A percentile compares a stretch with the other conserved stretches of the same genome.
phyloP scores from a whole-genome alignment of 2,329 filamentous ascomycete species.

The Colletotrichum plurivorum region DNA sequence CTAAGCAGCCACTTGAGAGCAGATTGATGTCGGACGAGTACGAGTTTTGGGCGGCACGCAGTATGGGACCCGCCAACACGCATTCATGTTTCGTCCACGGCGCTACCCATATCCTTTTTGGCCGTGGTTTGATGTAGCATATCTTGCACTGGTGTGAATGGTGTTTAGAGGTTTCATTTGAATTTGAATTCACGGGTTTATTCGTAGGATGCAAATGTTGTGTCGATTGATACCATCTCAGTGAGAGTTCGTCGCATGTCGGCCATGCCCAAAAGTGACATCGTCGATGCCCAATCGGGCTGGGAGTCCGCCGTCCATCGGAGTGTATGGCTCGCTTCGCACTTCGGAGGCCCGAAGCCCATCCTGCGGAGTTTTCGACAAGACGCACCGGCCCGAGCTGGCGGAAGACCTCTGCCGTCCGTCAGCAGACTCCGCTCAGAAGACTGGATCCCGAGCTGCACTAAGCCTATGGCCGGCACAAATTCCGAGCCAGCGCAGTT shows the following conservation, averaged over 20 bases:
- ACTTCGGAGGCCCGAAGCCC: neutral
- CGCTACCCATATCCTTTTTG: slow-evolving; percentile 38
- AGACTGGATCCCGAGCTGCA: slow-evolving; percentile 25
- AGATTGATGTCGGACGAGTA: slow-evolving; percentile 25
- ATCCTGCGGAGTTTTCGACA: slow-evolving; percentile 3
- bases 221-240: neutral
- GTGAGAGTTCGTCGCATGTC: neutral
- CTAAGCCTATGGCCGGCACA: slow-evolving; percentile 20
- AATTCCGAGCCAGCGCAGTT: slow-evolving; percentile 21
- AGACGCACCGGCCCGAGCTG: slow-evolving; percentile 17
- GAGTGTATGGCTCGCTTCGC: neutral
- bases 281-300: neutral
- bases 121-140: slow-evolving; percentile 43
- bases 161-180: slow-evolving; percentile 40
- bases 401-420: slow-evolving; percentile 29
- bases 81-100: slow-evolving; percentile 37
- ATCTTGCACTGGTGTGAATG: slow-evolving; percentile 40
- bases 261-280: neutral
- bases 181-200: slow-evolving; percentile 36
- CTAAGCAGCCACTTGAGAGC: slow-evolving; percentile 61
- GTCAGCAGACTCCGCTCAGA: slow-evolving; percentile 28
- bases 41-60: slow-evolving; percentile 21
- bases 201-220: slow-evolving; percentile 5
- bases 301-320: neutral
- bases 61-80: slow-evolving; percentile 19